Percentiles rank a stretch among this genome's conserved stretches.
These are phyloP conservation scores for Elaeis guineensis DNA, from an alignment of 176 grass and related monocot species.

Conservation along the genomic window DNA sequence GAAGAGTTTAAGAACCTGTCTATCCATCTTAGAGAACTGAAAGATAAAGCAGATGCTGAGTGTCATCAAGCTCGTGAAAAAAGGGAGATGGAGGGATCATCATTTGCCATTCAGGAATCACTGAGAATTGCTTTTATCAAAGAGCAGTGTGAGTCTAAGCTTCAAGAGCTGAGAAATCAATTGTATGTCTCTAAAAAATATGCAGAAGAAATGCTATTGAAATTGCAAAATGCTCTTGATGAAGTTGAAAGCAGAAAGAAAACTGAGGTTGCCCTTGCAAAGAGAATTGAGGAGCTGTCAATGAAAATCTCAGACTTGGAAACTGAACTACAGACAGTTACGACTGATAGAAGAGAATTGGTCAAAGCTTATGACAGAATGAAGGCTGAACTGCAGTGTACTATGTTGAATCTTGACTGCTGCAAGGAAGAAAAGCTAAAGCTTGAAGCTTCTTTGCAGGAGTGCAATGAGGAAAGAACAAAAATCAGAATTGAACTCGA, in stretches of 20 bases:
- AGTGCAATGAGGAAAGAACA: conserved; percentile 69
- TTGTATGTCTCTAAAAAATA: conserved; percentile 72
- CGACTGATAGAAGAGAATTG: conserved; percentile 79
- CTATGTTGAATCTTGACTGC: conserved; percentile 67
- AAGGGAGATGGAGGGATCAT: conserved; percentile 65
- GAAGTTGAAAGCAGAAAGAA: conserved; percentile 85
- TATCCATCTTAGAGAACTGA: conserved; percentile 76
- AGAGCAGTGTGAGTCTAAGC: conserved; percentile 92
- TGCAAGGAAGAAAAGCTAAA: conserved; percentile 91
- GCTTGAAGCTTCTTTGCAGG: conserved; percentile 62
- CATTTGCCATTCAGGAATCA: conserved; percentile 69
- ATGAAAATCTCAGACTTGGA: conserved; percentile 76
- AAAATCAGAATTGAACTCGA: conserved; percentile 77
- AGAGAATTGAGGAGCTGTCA: conserved; percentile 87
- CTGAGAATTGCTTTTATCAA: conserved; percentile 97
- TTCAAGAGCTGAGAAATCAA: conserved; percentile 90
- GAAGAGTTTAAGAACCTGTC: conserved; percentile 92
- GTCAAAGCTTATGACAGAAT: conserved; percentile 77
- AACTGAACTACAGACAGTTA: conserved; percentile 53
- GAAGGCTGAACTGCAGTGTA: conserved; percentile 75
- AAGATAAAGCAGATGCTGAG: conserved; percentile 74
- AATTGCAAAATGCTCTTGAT: conserved; percentile 87
- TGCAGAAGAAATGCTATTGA: conserved; percentile 97
- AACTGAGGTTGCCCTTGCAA: conserved; percentile 80
- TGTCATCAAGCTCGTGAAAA: conserved; percentile 30